Conservation (phyloP, 352 stramenopile species). For the Globisporangium heterothallicum region DNA sequence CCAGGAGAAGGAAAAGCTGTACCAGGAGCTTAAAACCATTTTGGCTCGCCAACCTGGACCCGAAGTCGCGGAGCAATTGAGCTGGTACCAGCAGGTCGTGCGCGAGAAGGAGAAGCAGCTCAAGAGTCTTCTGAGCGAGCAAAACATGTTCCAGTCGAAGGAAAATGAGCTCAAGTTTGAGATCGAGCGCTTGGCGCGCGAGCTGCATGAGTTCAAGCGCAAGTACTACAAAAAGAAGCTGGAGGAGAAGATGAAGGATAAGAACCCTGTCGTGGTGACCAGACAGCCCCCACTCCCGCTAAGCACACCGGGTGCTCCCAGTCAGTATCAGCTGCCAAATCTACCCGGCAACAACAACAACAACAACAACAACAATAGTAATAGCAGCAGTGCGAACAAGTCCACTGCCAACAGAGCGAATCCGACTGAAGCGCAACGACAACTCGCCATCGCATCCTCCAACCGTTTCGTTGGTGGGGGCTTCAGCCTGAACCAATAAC, state of each 20-base stretch:
- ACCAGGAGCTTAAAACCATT: conserved; percentile 92
- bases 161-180: conserved; percentile 96
- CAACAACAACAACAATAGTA: conserved; percentile 16
- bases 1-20: conserved; percentile 95
- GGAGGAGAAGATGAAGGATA: conserved; percentile 79
- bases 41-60: conserved; percentile 90
- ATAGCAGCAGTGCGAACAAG: conserved; percentile 6
- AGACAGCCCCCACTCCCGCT: conserved; percentile 10
- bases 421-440: conserved; percentile 72
- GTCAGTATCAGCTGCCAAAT: conserved; percentile 30
- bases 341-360: conserved; percentile 19
- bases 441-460: conserved; percentile 75
- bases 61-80: conserved; percentile 94
- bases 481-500: conserved; percentile 91
- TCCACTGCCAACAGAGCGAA: conserved; percentile 22
- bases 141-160: conserved; percentile 96
- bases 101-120: conserved; percentile 96
- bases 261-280: conserved; percentile 30
- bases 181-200: conserved; percentile 87
- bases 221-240: conserved; percentile 95
- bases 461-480: conserved; percentile 91
- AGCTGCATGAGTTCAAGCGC: conserved; percentile 93
- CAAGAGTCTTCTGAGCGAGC: conserved; percentile 94
- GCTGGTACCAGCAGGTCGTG: conserved; percentile 92
- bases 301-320: neutral